These are phyloP conservation scores for Trifolium fragiferum DNA, from an alignment of 306 rosid species.

Conservation along the genomic window DNA sequence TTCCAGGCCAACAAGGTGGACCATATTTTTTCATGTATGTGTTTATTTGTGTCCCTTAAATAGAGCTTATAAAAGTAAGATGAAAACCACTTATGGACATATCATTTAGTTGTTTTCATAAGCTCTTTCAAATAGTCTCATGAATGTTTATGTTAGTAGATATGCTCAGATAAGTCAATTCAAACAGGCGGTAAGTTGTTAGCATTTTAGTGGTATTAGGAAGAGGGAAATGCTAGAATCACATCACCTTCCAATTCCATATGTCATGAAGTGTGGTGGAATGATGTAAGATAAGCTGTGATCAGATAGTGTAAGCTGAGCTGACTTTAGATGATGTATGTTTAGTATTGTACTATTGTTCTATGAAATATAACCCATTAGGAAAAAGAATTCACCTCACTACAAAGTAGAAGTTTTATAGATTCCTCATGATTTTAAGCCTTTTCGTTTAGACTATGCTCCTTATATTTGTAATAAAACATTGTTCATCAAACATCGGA, in stretches of 20 bases:
- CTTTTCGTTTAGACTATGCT: too few species aligned
- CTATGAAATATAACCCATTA: conserved; percentile 4
- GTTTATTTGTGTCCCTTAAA: too few species aligned
- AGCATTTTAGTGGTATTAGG: conserved; percentile 3
- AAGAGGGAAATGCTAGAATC: background rate
- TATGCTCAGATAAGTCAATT: background rate
- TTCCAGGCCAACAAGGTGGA: too few species aligned
- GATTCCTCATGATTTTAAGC: too few species aligned
- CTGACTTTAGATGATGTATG: background rate
- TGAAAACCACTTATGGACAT: background rate
- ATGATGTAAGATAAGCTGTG: background rate
- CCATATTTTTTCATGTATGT: too few species aligned
- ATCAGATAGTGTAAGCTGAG: background rate
- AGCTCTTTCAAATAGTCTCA: background rate
- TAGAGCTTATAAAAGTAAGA: background rate
- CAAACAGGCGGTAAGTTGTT: background rate
- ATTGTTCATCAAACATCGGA: background rate
- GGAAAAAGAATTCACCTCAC: background rate
- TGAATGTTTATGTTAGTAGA: background rate
- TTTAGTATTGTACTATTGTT: background rate
- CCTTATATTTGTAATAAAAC: background rate
- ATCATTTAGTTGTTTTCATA: background rate
- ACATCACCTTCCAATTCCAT: background rate
- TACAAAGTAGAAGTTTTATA: background rate
- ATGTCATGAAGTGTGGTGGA: background rate